Conservation (phyloP, 306 rosid genomes). For the Trifolium repens region DNA sequence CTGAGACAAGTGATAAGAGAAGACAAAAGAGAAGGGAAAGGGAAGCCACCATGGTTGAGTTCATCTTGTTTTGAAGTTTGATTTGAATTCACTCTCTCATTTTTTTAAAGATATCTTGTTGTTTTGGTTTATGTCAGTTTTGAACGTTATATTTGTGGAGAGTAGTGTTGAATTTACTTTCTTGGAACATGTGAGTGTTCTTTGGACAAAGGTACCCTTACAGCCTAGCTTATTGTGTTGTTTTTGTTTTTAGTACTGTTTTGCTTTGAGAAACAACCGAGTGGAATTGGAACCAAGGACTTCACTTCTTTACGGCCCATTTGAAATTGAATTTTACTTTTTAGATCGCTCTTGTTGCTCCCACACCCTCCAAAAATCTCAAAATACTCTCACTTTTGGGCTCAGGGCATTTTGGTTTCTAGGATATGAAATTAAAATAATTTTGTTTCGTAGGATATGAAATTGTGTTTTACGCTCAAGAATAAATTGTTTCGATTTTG, state of each 20-base stretch:
- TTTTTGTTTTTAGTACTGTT: background rate
- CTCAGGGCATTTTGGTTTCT: too few relatives aligned
- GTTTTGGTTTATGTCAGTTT: conserved; percentile 29
- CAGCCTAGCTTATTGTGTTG: background rate
- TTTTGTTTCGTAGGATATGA: too few relatives aligned
- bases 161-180: conserved; percentile 22
- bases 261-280: too few relatives aligned
- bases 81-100: background rate
- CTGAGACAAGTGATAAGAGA: background rate
- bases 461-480: too few relatives aligned
- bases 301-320: too few relatives aligned
- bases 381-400: too few relatives aligned
- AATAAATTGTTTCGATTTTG: too few relatives aligned
- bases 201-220: conserved; percentile 28
- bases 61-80: background rate
- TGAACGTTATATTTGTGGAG: conserved; percentile 35
- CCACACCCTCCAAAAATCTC: too few relatives aligned
- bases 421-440: too few relatives aligned
- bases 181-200: conserved; percentile 42
- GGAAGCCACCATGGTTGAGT: conserved; percentile 19
- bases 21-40: conserved; percentile 34
- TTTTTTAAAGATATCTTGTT: conserved; percentile 5
- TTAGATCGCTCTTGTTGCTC: too few relatives aligned
- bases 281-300: too few relatives aligned
- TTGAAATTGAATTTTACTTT: too few relatives aligned